A percentile compares a stretch with the other conserved stretches of the same genome.
phyloP scores from a whole-genome alignment of 345 rosid species.

The Lumnitzera racemosa region DNA sequence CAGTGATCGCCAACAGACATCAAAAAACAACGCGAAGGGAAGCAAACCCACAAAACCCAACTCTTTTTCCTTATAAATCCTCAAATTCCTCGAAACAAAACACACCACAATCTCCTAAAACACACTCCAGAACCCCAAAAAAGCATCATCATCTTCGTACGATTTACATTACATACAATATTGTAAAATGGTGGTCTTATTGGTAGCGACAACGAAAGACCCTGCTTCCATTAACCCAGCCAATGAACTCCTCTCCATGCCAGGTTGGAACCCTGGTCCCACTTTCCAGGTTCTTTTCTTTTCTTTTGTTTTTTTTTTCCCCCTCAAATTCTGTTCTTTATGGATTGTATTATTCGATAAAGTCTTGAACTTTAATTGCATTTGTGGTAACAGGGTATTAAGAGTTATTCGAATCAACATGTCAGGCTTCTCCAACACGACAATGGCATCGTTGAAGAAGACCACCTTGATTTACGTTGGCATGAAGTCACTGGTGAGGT shows the following conservation, averaged over 20 bases:
- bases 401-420: constrained; percentile 42
- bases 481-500: constrained; percentile 70
- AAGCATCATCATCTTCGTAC: too few relatives aligned
- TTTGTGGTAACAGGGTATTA: constrained; percentile 33
- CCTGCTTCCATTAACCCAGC: constrained; percentile 96
- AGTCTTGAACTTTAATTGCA: not conserved
- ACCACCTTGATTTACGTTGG: constrained; percentile 81
- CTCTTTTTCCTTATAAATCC: too few relatives aligned
- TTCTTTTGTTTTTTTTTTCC: not conserved
- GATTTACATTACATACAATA: too few relatives aligned
- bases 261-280: constrained; percentile 55
- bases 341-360: not conserved
- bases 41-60: too few relatives aligned
- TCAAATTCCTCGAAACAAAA: too few relatives aligned
- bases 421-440: constrained; percentile 65
- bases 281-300: constrained; percentile 34
- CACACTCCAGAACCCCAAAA: too few relatives aligned
- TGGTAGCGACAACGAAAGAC: constrained; percentile 72
- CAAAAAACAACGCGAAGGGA: too few relatives aligned
- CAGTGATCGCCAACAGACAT: too few relatives aligned
- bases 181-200: constrained; percentile 53
- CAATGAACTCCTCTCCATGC: constrained; percentile 55
- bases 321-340: not conserved
- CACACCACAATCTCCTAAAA: too few relatives aligned
- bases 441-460: constrained; percentile 58